A percentile compares a stretch with the other conserved stretches of the same genome.
phyloP scores from a whole-genome alignment of 805 yeast species.

The Saccharomycopsis olivae region DNA sequence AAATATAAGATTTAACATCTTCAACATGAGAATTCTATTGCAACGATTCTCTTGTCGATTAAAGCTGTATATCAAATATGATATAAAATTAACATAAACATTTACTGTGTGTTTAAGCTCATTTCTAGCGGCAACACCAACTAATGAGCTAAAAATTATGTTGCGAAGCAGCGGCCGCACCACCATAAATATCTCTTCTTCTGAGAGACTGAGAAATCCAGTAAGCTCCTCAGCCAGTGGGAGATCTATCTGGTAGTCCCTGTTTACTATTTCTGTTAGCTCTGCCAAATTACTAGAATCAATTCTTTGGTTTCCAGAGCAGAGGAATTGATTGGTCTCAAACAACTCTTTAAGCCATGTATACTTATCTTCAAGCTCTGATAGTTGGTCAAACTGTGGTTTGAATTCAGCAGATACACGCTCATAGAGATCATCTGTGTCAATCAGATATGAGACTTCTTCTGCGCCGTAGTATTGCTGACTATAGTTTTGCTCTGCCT shows the following conservation, averaged over 20 bases:
- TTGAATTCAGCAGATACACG: conserved; percentile 38
- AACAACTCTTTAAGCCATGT: conserved; percentile 19
- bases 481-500: conserved; percentile 5
- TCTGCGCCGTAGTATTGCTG: conserved; percentile 4
- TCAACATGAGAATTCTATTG: conserved; percentile 42
- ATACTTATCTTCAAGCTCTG: conserved; percentile 28
- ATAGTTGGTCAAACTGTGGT: conserved; percentile 20
- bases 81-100: conserved; percentile 30
- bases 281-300: conserved; percentile 5
- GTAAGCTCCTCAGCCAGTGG: no score
- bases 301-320: neutral
- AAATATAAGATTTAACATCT: conserved; percentile 37
- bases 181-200: conserved; percentile 7
- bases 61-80: conserved; percentile 41
- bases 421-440: conserved; percentile 46
- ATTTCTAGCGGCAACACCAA: conserved; percentile 6
- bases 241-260: neutral
- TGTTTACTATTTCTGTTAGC: conserved; percentile 6
- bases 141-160: conserved; percentile 9
- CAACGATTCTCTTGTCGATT: conserved; percentile 46
- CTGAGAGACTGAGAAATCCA: conserved; percentile 3
- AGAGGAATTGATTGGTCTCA: conserved; percentile 5
- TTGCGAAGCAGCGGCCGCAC: conserved; percentile 12
- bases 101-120: neutral
- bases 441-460: conserved; percentile 26